Evolutionary conservation across 176 grass and related monocot species (phyloP).

Genomic region (Oryza australiensis): DNA sequence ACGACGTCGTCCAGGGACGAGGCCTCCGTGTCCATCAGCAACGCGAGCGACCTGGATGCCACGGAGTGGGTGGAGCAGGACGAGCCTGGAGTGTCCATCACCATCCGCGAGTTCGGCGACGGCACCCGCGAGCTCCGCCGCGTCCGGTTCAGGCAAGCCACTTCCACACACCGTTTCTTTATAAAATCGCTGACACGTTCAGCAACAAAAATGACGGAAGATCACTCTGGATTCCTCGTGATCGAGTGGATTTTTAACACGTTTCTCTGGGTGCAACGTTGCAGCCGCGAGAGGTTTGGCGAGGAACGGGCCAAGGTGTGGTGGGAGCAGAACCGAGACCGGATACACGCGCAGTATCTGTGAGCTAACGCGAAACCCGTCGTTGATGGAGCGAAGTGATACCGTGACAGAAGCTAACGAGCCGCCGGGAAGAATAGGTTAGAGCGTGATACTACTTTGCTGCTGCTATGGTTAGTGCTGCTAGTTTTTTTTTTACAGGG

Average conservation of each 20-base stretch:
- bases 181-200: neutral
- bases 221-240: neutral
- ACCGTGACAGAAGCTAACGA: slow-evolving; percentile 22
- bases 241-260: neutral
- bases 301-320: slow-evolving; percentile 88
- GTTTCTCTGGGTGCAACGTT: neutral
- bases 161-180: too few species aligned
- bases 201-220: too few species aligned
- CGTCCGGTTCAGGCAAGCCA: slow-evolving; percentile 76
- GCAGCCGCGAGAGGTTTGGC: slow-evolving; percentile 86
- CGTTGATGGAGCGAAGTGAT: neutral
- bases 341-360: slow-evolving; percentile 91
- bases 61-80: slow-evolving; percentile 94
- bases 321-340: slow-evolving; percentile 92
- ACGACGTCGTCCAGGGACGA: slow-evolving; percentile 92
- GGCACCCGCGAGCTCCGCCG: slow-evolving; percentile 90
- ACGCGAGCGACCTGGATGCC: slow-evolving; percentile 80
- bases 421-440: neutral
- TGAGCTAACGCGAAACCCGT: slow-evolving; percentile 3
- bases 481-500: slow-evolving; percentile 40
- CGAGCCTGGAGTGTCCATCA: slow-evolving; percentile 89
- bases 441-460: slow-evolving; percentile 20
- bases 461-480: neutral
- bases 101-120: slow-evolving; percentile 87
- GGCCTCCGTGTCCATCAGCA: slow-evolving; percentile 88